Evolutionary conservation across 2,329 filamentous ascomycete species (phyloP).

Genomic region (Stemphylium vesicarium): DNA sequence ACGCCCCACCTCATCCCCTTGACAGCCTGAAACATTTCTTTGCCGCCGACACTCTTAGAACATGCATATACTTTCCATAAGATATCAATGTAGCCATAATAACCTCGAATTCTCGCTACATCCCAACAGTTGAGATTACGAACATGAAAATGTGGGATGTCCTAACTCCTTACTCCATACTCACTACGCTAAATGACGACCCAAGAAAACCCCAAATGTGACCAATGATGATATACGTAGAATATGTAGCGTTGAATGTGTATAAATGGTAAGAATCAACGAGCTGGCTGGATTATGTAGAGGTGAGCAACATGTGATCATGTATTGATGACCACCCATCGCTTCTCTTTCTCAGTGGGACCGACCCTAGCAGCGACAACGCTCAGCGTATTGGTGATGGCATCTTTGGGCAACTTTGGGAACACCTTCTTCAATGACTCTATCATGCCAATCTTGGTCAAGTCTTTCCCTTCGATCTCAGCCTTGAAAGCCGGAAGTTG

Average conservation of each 20-base stretch:
- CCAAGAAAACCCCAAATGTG: neutral
- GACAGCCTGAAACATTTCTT: neutral
- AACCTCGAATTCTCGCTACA: neutral
- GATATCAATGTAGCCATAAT: neutral
- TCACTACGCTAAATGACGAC: conserved; percentile 3
- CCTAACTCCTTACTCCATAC: conserved; percentile 1
- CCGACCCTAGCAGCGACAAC: conserved; percentile 68
- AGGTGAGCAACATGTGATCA: conserved; percentile 7
- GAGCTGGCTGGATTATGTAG: neutral
- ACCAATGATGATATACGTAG: neutral
- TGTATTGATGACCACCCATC: conserved; percentile 57
- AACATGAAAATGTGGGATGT: neutral
- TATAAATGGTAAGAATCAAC: neutral
- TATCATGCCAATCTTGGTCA: conserved; percentile 76
- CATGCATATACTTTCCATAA: neutral
- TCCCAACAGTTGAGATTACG: neutral
- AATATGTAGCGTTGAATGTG: neutral
- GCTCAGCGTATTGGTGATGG: conserved; percentile 74
- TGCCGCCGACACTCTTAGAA: neutral
- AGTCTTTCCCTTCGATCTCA: conserved; percentile 71
- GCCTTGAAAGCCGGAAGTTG: conserved; percentile 71
- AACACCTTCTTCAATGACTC: conserved; percentile 80
- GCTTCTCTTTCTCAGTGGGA: conserved; percentile 68
- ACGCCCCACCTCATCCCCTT: neutral
- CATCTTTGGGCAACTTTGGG: conserved; percentile 70